Evolutionary conservation across 2,329 filamentous ascomycete genomes (phyloP).

Genomic region (Dactylonectria estremocensis): DNA sequence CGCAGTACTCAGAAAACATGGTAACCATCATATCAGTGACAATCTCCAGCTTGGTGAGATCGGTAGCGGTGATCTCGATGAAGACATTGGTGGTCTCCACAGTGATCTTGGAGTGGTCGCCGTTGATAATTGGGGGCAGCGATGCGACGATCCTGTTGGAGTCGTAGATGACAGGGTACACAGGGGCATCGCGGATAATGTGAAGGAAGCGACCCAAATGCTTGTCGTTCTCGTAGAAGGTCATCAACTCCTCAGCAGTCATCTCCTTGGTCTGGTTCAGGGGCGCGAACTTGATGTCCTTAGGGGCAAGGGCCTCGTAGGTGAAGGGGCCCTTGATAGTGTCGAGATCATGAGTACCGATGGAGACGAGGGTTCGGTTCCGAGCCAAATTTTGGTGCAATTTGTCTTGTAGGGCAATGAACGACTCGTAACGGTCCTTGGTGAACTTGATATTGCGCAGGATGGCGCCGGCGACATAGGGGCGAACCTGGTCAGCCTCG

Average conservation of each 20-base stretch:
- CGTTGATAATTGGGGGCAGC: constrained; percentile 97
- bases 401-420: constrained; percentile 98
- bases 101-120: constrained; percentile 96
- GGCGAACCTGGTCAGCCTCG: constrained; percentile 83
- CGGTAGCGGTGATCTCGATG: constrained; percentile 96
- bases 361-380: constrained; percentile 93
- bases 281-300: constrained; percentile 91
- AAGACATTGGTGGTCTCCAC: constrained; percentile 93
- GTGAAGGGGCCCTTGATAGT: constrained; percentile 95
- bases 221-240: constrained; percentile 95
- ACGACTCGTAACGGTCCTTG: constrained; percentile 92
- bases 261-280: constrained; percentile 93
- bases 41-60: constrained; percentile 96
- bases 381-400: constrained; percentile 96
- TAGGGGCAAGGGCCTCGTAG: constrained; percentile 93
- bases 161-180: constrained; percentile 97
- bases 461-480: constrained; percentile 90
- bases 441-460: constrained; percentile 93
- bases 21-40: constrained; percentile 95
- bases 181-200: constrained; percentile 93
- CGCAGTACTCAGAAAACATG: constrained; percentile 96
- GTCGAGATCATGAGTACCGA: constrained; percentile 97
- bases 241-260: constrained; percentile 90
- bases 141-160: constrained; percentile 90
- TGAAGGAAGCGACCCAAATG: constrained; percentile 91